Evolutionary conservation across 2,329 filamentous ascomycete species (phyloP).

Genomic region (Hirsutella rhossiliensis): DNA sequence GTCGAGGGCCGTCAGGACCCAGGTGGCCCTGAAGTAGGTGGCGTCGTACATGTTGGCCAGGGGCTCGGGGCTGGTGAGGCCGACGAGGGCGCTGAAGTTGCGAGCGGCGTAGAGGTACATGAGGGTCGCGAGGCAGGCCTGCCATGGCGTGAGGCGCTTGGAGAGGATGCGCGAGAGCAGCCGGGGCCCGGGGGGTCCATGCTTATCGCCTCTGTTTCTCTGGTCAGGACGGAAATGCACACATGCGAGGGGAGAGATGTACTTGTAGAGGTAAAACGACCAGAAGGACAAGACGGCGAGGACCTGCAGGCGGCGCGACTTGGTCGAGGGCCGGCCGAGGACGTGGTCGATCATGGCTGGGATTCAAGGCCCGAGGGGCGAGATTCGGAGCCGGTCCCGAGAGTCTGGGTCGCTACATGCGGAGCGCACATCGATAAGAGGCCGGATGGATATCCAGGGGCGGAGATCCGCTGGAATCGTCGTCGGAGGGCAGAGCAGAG

Average conservation of each 20-base stretch:
- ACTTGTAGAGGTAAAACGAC: conserved; percentile 74
- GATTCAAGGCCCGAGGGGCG: too few relatives aligned
- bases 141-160: conserved; percentile 71
- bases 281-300: conserved; percentile 85
- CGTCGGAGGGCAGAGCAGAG: too few relatives aligned
- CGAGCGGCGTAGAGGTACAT: conserved; percentile 83
- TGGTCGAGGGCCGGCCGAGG: conserved; percentile 76
- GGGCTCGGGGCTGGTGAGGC: conserved; percentile 85
- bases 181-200: conserved; percentile 73
- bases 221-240: background rate
- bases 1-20: conserved; percentile 88
- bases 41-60: conserved; percentile 88
- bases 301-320: conserved; percentile 87
- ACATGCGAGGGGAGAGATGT: conserved; percentile 11
- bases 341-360: conserved; percentile 67
- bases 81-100: conserved; percentile 87
- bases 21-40: conserved; percentile 90
- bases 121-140: conserved; percentile 75
- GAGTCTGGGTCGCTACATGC: background rate
- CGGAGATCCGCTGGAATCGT: background rate
- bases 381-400: background rate
- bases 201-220: conserved; percentile 56
- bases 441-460: background rate
- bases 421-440: background rate
- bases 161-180: conserved; percentile 60